Evolutionary conservation across 139 green algal genomes (phyloP).

Genomic region (Coccomyxa sp.): DNA sequence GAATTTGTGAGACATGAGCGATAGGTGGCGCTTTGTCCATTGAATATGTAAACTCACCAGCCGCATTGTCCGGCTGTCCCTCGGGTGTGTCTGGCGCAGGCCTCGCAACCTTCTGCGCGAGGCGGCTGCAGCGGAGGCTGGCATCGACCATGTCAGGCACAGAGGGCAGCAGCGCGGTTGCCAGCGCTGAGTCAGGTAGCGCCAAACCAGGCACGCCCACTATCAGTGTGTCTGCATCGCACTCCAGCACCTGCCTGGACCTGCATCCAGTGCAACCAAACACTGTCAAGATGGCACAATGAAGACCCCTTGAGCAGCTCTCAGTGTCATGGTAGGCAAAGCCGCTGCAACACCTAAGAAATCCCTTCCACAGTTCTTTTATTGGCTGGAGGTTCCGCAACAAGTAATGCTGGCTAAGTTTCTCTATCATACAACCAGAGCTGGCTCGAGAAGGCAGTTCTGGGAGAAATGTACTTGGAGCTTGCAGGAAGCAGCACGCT

Average conservation of each 20-base stretch:
- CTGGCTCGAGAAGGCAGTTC: too few relatives aligned
- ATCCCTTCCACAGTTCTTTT: too few relatives aligned
- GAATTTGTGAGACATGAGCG: too few relatives aligned
- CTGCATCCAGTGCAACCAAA: neutral
- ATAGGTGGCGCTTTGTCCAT: too few relatives aligned
- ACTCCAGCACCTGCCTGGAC: constrained; percentile 27
- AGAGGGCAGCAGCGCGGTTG: constrained; percentile 5
- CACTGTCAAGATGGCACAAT: neutral
- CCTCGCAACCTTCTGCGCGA: neutral
- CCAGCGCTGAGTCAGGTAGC: constrained; percentile 7
- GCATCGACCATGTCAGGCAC: constrained; percentile 14
- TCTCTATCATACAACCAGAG: too few relatives aligned
- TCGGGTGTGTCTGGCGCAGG: neutral
- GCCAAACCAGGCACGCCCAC: constrained; percentile 36
- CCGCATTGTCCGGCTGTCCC: too few relatives aligned
- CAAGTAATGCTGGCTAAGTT: too few relatives aligned
- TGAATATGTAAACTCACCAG: too few relatives aligned
- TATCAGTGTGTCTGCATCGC: constrained; percentile 22
- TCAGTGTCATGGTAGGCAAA: too few relatives aligned
- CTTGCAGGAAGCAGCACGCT: constrained; percentile 37
- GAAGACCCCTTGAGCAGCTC: too few relatives aligned
- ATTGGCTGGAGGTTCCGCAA: too few relatives aligned
- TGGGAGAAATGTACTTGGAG: constrained; percentile 7
- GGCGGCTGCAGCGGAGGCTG: constrained; percentile 1
- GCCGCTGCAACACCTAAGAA: too few relatives aligned